Percentiles rank a stretch among this genome's conserved stretches.
These are phyloP conservation scores for Spathaspora passalidarum DNA, from an alignment of 805 yeast genomes.

Conservation along the genomic window DNA sequence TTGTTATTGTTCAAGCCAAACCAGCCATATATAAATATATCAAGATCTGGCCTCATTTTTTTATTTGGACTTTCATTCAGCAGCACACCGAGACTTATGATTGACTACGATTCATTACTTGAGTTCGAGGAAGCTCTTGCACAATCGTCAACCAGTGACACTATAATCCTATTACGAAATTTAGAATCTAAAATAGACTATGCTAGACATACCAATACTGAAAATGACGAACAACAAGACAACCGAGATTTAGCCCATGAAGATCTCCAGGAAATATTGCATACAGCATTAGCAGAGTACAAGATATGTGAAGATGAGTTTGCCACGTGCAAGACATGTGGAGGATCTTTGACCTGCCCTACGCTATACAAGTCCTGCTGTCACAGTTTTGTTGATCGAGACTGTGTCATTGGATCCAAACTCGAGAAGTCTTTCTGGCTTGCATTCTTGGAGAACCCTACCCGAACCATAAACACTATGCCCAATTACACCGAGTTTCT, in stretches of 20 bases:
- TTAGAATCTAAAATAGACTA: constrained; percentile 26
- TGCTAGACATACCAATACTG: constrained; percentile 7
- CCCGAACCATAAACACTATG: constrained; percentile 42
- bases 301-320: constrained; percentile 27
- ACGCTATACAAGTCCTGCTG: constrained; percentile 22
- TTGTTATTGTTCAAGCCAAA: background rate
- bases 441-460: constrained; percentile 41
- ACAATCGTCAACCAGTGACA: constrained; percentile 14
- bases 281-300: constrained; percentile 15
- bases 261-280: constrained; percentile 10
- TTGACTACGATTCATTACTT: constrained; percentile 24
- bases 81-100: constrained; percentile 2
- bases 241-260: background rate
- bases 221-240: constrained; percentile 8
- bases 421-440: constrained; percentile 44
- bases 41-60: too few relatives aligned
- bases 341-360: constrained; percentile 16
- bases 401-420: constrained; percentile 14
- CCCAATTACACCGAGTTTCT: constrained; percentile 48
- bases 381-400: constrained; percentile 16
- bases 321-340: constrained; percentile 30
- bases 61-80: background rate
- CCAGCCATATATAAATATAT: background rate
- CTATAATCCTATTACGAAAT: constrained; percentile 19
- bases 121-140: constrained; percentile 35